Percentiles rank a stretch among this genome's conserved stretches.
Evolutionary conservation across 768 basidiomycete genomes (phyloP).

Genomic region (Boletellus ananiceps): DNA sequence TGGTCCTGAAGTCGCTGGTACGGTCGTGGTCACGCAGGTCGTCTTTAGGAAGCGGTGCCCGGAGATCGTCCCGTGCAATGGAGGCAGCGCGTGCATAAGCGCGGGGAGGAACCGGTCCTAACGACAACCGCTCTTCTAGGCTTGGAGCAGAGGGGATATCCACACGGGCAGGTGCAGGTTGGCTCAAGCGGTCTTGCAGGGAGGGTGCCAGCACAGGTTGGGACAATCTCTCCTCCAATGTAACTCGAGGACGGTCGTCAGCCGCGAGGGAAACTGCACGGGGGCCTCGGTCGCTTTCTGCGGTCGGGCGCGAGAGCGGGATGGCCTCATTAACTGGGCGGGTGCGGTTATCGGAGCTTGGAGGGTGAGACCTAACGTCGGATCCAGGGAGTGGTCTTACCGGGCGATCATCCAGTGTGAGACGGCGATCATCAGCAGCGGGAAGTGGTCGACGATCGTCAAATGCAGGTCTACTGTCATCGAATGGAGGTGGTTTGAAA

Average conservation of each 20-base stretch:
- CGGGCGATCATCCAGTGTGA: conserved; percentile 31
- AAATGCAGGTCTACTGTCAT: conserved; percentile 29
- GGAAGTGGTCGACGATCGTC: conserved; percentile 27
- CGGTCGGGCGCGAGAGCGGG: conserved; percentile 10
- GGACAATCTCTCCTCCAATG: conserved; percentile 39
- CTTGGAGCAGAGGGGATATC: conserved; percentile 29
- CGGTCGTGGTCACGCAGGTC: conserved; percentile 28
- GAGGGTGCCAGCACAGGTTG: conserved; percentile 31
- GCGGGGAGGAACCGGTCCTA: conserved; percentile 26
- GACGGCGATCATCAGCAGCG: conserved; percentile 22
- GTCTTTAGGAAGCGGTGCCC: conserved; percentile 27
- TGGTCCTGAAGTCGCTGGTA: conserved; percentile 21
- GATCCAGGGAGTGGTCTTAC: conserved; percentile 26
- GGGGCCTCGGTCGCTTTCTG: conserved; percentile 28
- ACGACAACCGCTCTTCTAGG: conserved; percentile 41
- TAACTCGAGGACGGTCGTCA: conserved; percentile 27
- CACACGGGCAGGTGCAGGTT: conserved; percentile 25
- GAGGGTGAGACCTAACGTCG: conserved; percentile 11
- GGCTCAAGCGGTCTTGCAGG: conserved; percentile 37
- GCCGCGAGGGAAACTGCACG: conserved; percentile 14
- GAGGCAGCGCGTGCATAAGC: conserved; percentile 22
- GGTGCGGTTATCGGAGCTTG: conserved; percentile 21
- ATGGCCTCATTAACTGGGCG: conserved; percentile 17
- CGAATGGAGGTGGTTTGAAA: conserved; percentile 23
- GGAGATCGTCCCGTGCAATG: conserved; percentile 34